A percentile compares a stretch with the other conserved stretches of the same genome.
These are phyloP conservation scores for Microdochium nivale DNA, from an alignment of 2,329 filamentous ascomycete species.

Conservation along the genomic window DNA sequence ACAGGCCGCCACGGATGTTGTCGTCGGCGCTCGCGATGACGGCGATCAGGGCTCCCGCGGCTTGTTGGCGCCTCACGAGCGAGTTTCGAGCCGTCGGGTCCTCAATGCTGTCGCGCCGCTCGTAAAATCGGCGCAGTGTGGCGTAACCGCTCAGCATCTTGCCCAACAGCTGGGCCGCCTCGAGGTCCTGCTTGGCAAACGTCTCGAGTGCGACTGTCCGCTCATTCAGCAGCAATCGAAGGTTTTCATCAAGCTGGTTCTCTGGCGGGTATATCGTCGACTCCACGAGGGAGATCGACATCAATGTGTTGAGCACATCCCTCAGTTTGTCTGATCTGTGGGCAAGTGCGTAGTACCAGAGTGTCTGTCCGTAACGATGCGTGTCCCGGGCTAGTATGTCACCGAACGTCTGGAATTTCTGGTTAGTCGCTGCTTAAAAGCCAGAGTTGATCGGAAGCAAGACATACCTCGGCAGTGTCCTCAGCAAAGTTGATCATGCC, in stretches of 20 bases:
- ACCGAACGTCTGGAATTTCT: slow-evolving; percentile 67
- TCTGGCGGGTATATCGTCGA: slow-evolving; percentile 71
- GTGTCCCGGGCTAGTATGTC: slow-evolving; percentile 65
- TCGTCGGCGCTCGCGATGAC: slow-evolving; percentile 81
- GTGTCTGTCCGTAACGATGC: slow-evolving; percentile 73
- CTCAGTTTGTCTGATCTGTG: slow-evolving; percentile 73
- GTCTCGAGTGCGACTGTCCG: slow-evolving; percentile 64
- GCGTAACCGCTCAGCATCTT: slow-evolving; percentile 88
- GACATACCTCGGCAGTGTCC: slow-evolving; percentile 69
- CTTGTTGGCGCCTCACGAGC: slow-evolving; percentile 54
- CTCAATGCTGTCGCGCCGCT: slow-evolving; percentile 61
- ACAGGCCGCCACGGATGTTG: slow-evolving; percentile 84
- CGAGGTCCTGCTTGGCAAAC: slow-evolving; percentile 65
- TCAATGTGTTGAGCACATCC: slow-evolving; percentile 77
- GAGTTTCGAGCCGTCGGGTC: slow-evolving; percentile 27
- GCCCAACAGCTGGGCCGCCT: slow-evolving; percentile 76
- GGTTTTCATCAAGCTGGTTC: slow-evolving; percentile 62
- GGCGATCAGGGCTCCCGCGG: slow-evolving; percentile 68
- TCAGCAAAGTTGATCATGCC: slow-evolving; percentile 73
- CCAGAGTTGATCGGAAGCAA: background rate
- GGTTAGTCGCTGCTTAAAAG: slow-evolving; percentile 5
- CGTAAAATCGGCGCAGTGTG: slow-evolving; percentile 82
- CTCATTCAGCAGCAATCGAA: slow-evolving; percentile 61
- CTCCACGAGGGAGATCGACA: slow-evolving; percentile 78
- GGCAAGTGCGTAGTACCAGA: slow-evolving; percentile 86